Percentiles rank a stretch among this genome's conserved stretches.
These are phyloP conservation scores for Neolentinus lepideus DNA, from an alignment of 1,284 basidiomycete genomes.

Conservation along the genomic window DNA sequence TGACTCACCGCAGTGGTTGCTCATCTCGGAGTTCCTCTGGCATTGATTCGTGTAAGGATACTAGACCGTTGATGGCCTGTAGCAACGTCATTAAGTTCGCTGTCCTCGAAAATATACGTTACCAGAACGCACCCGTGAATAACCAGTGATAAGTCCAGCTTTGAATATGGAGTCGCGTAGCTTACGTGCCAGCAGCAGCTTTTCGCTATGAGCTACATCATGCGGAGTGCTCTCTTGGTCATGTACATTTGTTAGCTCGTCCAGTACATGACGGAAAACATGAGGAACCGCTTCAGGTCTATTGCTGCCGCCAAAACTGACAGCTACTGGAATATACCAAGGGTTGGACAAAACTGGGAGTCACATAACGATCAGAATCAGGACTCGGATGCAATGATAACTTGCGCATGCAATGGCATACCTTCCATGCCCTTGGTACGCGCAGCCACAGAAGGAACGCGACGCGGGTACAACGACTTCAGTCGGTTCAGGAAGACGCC, in stretches of 20 bases:
- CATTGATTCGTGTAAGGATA: constrained; percentile 23
- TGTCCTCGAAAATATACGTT: neutral
- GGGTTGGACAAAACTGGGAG: constrained; percentile 24
- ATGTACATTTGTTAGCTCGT: constrained; percentile 4
- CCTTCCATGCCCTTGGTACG: neutral
- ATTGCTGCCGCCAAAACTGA: constrained; percentile 49
- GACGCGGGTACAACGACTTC: neutral
- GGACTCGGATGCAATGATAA: too few relatives aligned
- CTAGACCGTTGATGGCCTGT: constrained; percentile 26
- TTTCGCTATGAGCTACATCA: constrained; percentile 15
- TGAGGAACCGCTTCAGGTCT: constrained; percentile 43
- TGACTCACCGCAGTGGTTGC: constrained; percentile 19
- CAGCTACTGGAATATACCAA: constrained; percentile 50
- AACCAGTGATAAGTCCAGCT: constrained; percentile 44
- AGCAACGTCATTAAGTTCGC: neutral
- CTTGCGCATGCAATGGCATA: neutral
- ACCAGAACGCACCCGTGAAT: constrained; percentile 31
- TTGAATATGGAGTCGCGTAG: constrained; percentile 52
- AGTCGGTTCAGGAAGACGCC: neutral
- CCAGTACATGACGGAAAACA: constrained; percentile 40
- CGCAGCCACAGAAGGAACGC: neutral
- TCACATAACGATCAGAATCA: neutral
- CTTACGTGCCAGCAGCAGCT: constrained; percentile 34
- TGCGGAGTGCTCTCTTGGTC: constrained; percentile 24
- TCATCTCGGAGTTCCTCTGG: constrained; percentile 25